Percentiles rank a stretch among this genome's conserved stretches.
phyloP scores from a whole-genome alignment of 129 eudicot species.

The Arctium lappa region DNA sequence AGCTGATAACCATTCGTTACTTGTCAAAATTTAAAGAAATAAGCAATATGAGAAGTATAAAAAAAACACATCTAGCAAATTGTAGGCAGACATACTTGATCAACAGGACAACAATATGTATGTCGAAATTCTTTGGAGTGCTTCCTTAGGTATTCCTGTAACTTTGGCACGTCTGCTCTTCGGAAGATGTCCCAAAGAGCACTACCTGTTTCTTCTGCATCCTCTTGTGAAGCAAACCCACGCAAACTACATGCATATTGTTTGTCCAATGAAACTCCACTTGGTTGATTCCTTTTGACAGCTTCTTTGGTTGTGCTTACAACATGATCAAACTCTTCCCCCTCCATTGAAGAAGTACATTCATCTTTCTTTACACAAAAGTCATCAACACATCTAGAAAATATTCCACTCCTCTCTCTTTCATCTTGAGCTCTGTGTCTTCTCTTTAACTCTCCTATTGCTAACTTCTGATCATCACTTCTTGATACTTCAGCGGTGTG shows the following conservation, averaged over 20 bases:
- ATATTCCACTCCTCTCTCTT: slow-evolving; percentile 28
- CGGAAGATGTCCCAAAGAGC: slow-evolving; percentile 97
- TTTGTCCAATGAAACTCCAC: slow-evolving; percentile 10
- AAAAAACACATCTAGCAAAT: not conserved
- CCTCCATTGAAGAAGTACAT: not conserved
- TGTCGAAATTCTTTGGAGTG: slow-evolving; percentile 73
- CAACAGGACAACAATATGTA: slow-evolving; percentile 74
- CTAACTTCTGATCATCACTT: slow-evolving; percentile 46
- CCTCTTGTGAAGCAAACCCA: slow-evolving; percentile 15
- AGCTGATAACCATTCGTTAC: not conserved
- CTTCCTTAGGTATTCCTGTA: slow-evolving; percentile 54
- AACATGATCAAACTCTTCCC: slow-evolving; percentile 8
- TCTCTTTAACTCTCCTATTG: slow-evolving; percentile 52
- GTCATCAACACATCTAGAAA: slow-evolving; percentile 1
- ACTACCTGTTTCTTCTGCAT: slow-evolving; percentile 41
- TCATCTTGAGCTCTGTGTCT: slow-evolving; percentile 78
- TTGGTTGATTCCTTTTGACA: not conserved
- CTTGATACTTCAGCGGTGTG: slow-evolving; percentile 62
- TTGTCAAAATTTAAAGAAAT: not conserved
- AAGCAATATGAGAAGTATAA: not conserved
- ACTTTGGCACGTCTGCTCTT: slow-evolving; percentile 72
- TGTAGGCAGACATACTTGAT: slow-evolving; percentile 45
- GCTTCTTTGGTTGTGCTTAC: slow-evolving; percentile 2
- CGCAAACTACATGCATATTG: not conserved
- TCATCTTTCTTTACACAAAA: slow-evolving; percentile 14